Evolutionary conservation across 164 flowering plant species (phyloP).

Genomic region (Macadamia integrifolia): DNA sequence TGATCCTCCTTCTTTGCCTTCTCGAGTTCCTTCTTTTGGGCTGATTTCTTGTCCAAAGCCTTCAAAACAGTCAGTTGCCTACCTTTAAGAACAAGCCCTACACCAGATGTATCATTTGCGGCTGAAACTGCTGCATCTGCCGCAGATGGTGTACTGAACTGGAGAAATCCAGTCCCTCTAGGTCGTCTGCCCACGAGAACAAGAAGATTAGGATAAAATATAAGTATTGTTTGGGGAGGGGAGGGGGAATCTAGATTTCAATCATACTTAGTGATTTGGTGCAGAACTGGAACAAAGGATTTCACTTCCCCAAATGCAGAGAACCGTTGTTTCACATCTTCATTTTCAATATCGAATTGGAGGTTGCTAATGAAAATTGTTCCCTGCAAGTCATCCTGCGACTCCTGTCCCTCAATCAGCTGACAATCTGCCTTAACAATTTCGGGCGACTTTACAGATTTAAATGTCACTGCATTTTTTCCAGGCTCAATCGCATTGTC

Average conservation of each 20-base stretch:
- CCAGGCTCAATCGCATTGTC: constrained; percentile 21
- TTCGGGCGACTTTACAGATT: constrained; percentile 23
- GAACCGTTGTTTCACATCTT: constrained; percentile 83
- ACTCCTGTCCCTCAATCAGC: constrained; percentile 23
- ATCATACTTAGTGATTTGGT: constrained; percentile 74
- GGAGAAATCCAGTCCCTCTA: constrained; percentile 88
- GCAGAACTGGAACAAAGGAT: constrained; percentile 80
- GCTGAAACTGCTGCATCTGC: constrained; percentile 70
- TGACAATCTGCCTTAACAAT: constrained; percentile 17
- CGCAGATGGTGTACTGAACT: constrained; percentile 56
- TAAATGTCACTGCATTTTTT: constrained; percentile 14
- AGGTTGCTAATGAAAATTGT: constrained; percentile 82
- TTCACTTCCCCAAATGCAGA: constrained; percentile 71
- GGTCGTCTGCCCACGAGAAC: constrained; percentile 63
- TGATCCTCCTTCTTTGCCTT: constrained; percentile 50
- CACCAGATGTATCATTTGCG: constrained; percentile 44
- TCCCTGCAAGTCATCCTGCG: constrained; percentile 42
- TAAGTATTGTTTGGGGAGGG: neutral
- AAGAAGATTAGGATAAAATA: constrained; percentile 7
- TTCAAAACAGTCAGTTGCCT: constrained; percentile 66
- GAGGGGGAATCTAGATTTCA: neutral
- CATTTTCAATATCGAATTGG: constrained; percentile 64
- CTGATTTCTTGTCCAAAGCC: constrained; percentile 88
- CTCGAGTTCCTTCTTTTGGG: constrained; percentile 57
- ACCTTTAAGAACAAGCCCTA: constrained; percentile 74